These are phyloP conservation scores for Cryptococcus neoformans DNA, from an alignment of 1,284 basidiomycete genomes.

Conservation along the genomic window DNA sequence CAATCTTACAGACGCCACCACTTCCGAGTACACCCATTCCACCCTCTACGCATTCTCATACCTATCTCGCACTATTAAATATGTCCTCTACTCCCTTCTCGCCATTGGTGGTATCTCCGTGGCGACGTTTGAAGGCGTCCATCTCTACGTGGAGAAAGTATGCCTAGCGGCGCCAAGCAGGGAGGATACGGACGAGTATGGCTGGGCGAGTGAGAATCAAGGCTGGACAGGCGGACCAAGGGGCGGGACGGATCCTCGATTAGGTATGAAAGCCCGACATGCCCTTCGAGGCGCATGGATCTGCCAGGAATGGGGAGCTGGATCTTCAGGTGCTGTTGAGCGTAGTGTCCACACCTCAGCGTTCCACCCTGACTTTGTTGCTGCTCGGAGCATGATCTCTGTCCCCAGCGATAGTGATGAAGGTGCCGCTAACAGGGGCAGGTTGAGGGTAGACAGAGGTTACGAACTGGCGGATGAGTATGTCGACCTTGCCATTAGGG, in stretches of 20 bases:
- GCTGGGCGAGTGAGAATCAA: slow-evolving; percentile 69
- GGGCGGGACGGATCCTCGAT: slow-evolving; percentile 69
- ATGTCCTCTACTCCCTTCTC: slow-evolving; percentile 36
- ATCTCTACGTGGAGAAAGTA: slow-evolving; percentile 67
- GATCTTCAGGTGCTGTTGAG: slow-evolving; percentile 35
- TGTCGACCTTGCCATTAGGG: slow-evolving; percentile 33
- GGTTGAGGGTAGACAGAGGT: slow-evolving; percentile 33
- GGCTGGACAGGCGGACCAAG: slow-evolving; percentile 66
- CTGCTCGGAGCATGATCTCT: slow-evolving; percentile 28
- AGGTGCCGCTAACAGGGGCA: background rate
- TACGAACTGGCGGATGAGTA: slow-evolving; percentile 47
- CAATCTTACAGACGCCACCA: background rate
- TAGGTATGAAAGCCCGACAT: slow-evolving; percentile 65
- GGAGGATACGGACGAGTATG: slow-evolving; percentile 58
- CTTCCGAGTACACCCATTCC: slow-evolving; percentile 38
- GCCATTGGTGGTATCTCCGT: slow-evolving; percentile 46
- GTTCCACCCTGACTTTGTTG: slow-evolving; percentile 27
- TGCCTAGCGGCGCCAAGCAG: slow-evolving; percentile 54
- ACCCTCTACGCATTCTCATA: slow-evolving; percentile 41
- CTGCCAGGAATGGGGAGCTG: slow-evolving; percentile 66
- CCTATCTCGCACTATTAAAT: slow-evolving; percentile 35
- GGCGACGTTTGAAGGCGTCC: slow-evolving; percentile 59
- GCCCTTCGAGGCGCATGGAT: slow-evolving; percentile 73
- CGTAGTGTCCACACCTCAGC: slow-evolving; percentile 10
- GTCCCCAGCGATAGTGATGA: background rate